phyloP scores from a whole-genome alignment of 495 filamentous ascomycete genomes.

The Barbatosphaeria neglecta region DNA sequence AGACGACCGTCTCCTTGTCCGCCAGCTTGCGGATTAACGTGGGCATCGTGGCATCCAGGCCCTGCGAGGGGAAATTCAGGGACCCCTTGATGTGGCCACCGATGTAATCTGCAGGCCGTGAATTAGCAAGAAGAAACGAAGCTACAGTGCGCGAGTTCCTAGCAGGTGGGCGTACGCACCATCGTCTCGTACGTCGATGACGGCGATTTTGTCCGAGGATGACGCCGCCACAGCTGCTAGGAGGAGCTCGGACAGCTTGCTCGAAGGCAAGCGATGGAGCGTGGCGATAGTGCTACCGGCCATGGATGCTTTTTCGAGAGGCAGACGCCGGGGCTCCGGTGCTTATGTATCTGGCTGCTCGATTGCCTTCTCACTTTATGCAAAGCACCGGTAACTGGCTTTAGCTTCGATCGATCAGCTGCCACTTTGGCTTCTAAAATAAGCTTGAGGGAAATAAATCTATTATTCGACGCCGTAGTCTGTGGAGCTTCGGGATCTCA shows the following conservation, averaged over 20 bases:
- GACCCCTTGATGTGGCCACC: slow-evolving; percentile 82
- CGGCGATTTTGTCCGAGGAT: slow-evolving; percentile 40
- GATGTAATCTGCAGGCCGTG: slow-evolving; percentile 55
- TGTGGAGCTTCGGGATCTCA: too few species aligned
- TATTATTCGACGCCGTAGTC: too few species aligned
- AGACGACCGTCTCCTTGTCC: slow-evolving; percentile 74
- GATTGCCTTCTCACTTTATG: too few species aligned
- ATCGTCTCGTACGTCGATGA: slow-evolving; percentile 83
- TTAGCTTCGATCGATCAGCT: too few species aligned
- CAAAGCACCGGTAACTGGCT: too few species aligned
- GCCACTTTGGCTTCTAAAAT: too few species aligned
- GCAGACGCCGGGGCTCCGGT: too few species aligned
- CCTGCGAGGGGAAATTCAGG: slow-evolving; percentile 60
- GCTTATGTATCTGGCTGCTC: too few species aligned
- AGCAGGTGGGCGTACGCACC: slow-evolving; percentile 27
- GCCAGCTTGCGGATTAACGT: slow-evolving; percentile 69
- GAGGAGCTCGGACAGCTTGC: slow-evolving; percentile 46
- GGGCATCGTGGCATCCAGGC: slow-evolving; percentile 64
- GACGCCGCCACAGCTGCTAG: slow-evolving; percentile 15
- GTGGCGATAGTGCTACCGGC: slow-evolving; percentile 43
- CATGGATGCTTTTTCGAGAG: slow-evolving; percentile 45
- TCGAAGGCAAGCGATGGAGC: slow-evolving; percentile 53
- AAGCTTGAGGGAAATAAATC: too few species aligned
- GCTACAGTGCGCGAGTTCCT: neutral
- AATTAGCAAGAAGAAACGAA: neutral